Base-by-base conservation (phyloP, 352 stramenopile species). In the Aphanomyces euteiches region DNA sequence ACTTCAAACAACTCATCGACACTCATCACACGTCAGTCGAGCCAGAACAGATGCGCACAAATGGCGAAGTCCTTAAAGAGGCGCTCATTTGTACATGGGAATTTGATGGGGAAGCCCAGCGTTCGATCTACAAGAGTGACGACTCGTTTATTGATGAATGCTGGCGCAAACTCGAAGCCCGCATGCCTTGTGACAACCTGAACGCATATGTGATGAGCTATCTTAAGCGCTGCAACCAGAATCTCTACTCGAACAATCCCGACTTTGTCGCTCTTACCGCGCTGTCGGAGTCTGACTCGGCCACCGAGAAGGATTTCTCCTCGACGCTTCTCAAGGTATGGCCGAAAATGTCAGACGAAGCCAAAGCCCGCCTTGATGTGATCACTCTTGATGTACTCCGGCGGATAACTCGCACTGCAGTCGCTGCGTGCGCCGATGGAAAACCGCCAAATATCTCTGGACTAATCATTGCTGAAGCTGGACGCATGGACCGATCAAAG, bases 1-100 rank as follows among this genome's bases (percentile, higher is more conserved):
- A 93, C 39, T 66, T 66, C 39, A 66, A 66, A 41, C 58, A 66
- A 13, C 39, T 66, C 37, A 66, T 66, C 58, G 58, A 66, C 39
- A 66, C 58, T n/a, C 58, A 66, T 28, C 58, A 66, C 28, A 47
- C 8, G 37, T 53, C 38, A 6, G 58, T 66, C 15, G 58, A 66
- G 37, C 58, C 58, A 15, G 58, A 66, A 15, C 58, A 66, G 4
- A 66, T 66, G 58, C 58, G 58, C 37, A 66, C 58, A 41, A 39
- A 38, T 7, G 58, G 28, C 37, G 74, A 76, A 43, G 77, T 92
- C 60, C 78, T 92, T 59, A 83, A 85, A 58, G 82, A 93, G 58
- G 85, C 87, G 38, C 92, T 95, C 69, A 56, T 92, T 64, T 92
- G 87, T 58, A 93, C 87, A 28, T 95, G 85, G 85, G 84, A 95